Percentiles rank a stretch among this genome's conserved stretches.
These are phyloP conservation scores for Fagopyrum esculentum DNA, from an alignment of 148 eudicot species.

Conservation along the genomic window DNA sequence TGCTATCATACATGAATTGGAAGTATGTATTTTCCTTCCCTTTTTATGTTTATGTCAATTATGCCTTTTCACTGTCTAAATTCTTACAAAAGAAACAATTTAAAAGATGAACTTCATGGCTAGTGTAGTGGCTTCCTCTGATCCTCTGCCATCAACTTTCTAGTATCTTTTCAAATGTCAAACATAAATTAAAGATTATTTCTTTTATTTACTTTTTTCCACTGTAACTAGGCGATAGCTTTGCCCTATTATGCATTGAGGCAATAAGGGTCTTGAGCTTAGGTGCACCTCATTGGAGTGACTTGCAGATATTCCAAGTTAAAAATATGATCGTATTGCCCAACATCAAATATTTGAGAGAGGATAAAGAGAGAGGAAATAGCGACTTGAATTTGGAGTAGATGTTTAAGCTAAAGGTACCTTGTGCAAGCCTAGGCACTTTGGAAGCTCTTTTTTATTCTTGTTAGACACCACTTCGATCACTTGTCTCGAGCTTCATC, in stretches of 20 bases:
- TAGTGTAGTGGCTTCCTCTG: not conserved
- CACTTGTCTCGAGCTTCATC: not conserved
- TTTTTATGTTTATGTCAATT: not conserved
- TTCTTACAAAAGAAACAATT: not conserved
- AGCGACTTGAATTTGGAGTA: not conserved
- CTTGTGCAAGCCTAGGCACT: not conserved
- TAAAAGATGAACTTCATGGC: not conserved
- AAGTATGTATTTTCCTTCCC: constrained; percentile 35
- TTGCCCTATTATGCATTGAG: not conserved
- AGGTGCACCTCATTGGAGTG: too few species aligned
- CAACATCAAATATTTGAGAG: not conserved
- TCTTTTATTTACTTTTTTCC: not conserved
- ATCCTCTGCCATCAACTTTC: constrained; percentile 1
- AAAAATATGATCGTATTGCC: not conserved
- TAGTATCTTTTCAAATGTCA: not conserved
- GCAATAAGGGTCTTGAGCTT: too few species aligned
- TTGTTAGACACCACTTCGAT: not conserved
- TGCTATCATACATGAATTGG: constrained; percentile 87
- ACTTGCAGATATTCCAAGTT: too few species aligned
- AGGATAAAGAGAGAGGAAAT: not conserved
- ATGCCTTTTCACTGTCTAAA: not conserved
- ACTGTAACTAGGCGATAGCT: not conserved
- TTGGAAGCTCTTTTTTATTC: not conserved
- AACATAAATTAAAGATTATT: not conserved
- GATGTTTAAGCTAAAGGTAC: not conserved